Evolutionary conservation across 2,329 filamentous ascomycete species (phyloP).

Genomic region (Ophiosphaerella korrae): DNA sequence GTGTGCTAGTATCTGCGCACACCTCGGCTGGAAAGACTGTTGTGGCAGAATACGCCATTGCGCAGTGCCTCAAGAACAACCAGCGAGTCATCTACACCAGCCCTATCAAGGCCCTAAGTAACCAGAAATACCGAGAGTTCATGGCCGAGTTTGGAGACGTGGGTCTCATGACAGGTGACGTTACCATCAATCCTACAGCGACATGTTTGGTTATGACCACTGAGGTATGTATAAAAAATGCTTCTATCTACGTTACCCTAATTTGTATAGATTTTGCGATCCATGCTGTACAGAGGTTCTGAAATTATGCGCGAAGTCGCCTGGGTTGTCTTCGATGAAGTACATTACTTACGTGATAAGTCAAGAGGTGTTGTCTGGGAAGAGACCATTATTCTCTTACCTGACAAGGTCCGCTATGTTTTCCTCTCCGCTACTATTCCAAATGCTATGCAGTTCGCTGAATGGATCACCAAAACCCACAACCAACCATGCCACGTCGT

Average conservation of each 20-base stretch:
- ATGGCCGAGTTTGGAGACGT: slow-evolving; percentile 94
- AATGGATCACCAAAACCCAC: slow-evolving; percentile 99
- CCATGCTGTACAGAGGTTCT: slow-evolving; percentile 96
- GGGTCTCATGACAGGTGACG: slow-evolving; percentile 97
- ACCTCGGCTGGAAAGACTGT: slow-evolving; percentile 98
- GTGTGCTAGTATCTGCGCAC: slow-evolving; percentile 94
- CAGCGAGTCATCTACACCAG: slow-evolving; percentile 99
- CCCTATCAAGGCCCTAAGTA: slow-evolving; percentile 97
- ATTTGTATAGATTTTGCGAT: slow-evolving; percentile 78
- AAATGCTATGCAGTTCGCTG: slow-evolving; percentile 98
- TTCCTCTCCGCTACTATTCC: slow-evolving; percentile 98
- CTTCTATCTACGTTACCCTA: slow-evolving; percentile 7
- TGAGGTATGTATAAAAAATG: slow-evolving; percentile 57
- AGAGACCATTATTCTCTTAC: slow-evolving; percentile 96
- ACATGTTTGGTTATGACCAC: slow-evolving; percentile 99
- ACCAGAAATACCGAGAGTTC: slow-evolving; percentile 98
- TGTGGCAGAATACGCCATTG: slow-evolving; percentile 96
- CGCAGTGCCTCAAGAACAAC: slow-evolving; percentile 95
- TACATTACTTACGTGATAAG: slow-evolving; percentile 97
- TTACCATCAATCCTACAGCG: slow-evolving; percentile 97
- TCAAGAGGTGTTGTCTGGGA: slow-evolving; percentile 96
- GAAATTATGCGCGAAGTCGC: slow-evolving; percentile 99
- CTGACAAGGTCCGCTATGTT: slow-evolving; percentile 98
- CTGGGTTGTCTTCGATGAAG: slow-evolving; percentile 98
- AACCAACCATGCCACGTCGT: slow-evolving; percentile 98